phyloP scores from a whole-genome alignment of 257 asterid species.

The Coffea eugenioides region DNA sequence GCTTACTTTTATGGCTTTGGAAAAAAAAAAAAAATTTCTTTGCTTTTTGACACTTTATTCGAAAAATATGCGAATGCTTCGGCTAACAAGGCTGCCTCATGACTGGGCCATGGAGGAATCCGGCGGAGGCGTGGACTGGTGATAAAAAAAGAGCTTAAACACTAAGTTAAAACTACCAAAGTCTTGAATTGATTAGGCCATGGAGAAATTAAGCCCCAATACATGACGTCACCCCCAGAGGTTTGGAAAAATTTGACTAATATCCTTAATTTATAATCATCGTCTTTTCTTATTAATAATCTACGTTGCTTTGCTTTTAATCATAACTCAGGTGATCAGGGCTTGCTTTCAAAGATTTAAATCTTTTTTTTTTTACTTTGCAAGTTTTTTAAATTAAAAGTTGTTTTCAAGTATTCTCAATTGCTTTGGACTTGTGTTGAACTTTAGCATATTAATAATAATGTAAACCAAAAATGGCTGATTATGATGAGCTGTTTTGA shows the following conservation, averaged over 20 bases:
- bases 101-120: not conserved
- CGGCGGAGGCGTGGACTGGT: constrained; percentile 11
- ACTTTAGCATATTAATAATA: no score
- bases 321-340: no score
- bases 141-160: not conserved
- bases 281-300: no score
- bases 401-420: no score
- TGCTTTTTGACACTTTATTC: not conserved
- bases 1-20: not conserved
- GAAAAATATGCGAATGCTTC: not conserved
- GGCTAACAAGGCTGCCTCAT: not conserved
- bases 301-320: not conserved
- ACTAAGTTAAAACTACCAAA: not conserved
- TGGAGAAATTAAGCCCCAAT: not conserved
- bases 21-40: no score
- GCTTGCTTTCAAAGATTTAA: not conserved
- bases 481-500: no score
- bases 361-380: no score
- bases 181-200: not conserved
- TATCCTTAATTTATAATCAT: no score
- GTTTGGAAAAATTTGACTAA: not conserved
- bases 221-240: not conserved
- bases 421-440: no score
- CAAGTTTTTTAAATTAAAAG: no score
- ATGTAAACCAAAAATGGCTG: no score